A percentile compares a stretch with the other conserved stretches of the same genome.
phyloP scores from a whole-genome alignment of 176 grass and related monocot species.

The Lolium multiflorum region DNA sequence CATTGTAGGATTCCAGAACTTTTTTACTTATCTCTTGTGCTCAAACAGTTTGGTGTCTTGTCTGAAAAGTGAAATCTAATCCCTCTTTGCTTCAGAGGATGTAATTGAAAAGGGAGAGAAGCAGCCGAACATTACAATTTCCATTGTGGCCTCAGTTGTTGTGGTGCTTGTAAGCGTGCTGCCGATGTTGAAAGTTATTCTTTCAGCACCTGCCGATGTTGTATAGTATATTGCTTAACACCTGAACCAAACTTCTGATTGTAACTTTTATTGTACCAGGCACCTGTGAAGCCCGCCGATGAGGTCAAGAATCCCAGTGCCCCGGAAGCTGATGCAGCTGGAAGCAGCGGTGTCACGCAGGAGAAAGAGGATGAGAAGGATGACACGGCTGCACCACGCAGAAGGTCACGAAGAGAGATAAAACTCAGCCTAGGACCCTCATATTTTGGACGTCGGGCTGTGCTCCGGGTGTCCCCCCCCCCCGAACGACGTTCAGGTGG shows the following conservation, averaged over 20 bases:
- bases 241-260: neutral
- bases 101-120: no score
- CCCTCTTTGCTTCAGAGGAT: no score
- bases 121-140: no score
- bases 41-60: no score
- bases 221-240: neutral
- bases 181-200: neutral
- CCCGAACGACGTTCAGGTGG: no score
- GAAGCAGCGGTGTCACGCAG: conserved; percentile 67
- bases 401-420: conserved; percentile 74
- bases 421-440: conserved; percentile 17
- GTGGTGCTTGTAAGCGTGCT: no score
- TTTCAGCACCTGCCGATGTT: neutral
- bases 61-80: no score
- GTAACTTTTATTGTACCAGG: conserved; percentile 42
- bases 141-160: no score
- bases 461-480: no score
- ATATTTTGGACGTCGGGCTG: neutral
- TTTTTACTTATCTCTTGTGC: no score
- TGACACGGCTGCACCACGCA: conserved; percentile 48
- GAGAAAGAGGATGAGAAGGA: conserved; percentile 57
- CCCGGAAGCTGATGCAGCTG: conserved; percentile 33
- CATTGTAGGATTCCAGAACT: no score
- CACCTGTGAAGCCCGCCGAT: conserved; percentile 43
- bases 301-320: conserved; percentile 32